Base-by-base conservation (phyloP, 257 asterid species). In the Scutellaria galericulata region DNA sequence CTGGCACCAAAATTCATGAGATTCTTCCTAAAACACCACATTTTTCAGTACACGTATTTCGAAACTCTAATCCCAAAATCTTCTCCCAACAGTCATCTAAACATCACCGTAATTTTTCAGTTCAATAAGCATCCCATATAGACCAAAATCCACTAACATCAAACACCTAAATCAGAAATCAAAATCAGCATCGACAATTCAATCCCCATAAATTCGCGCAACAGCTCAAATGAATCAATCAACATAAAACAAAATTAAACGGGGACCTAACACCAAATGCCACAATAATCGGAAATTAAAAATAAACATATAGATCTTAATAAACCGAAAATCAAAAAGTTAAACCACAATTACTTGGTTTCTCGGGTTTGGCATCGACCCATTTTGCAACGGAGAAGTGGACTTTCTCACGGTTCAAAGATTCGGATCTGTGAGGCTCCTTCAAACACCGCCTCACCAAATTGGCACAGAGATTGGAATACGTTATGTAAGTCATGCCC, bases 401-500 rank as follows among this genome's bases (percentile, higher is more conserved):
- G 79, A 94, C 97, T 86, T 87, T 87, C 88, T 94, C 99, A 4
- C 98, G 95, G 81, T 6, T 72, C 76, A 89, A 52, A 59, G 95
- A 84, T 76, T 94, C 97, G 71, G 97, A 64, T 77, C 79, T 86
- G 76, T 84, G 64, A 15, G 96, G 95, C 80, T 89, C 97, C 74
- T 89, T 94, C 77, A 91, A 88, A 64, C 99, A 94, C 78, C 86
- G 93, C 80, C 99, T 87, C 64, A 94, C 95, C 83, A 94, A 44
- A 66, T 79, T 89, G 2, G 97, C 97, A 75, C 98, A 91, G 39
- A 91, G 84, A 46, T 88, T 91, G 0, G 98, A 83, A 80, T 94
- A 89, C 10, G 96, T 89, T 70, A 91, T 83, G 88, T 94, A 94
- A 1, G 98, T 90, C 97, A 91, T 91, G 3, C 97, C 97, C 8